A percentile compares a stretch with the other conserved stretches of the same genome.
phyloP scores from a whole-genome alignment of 139 green algal genomes.

The Volvox africanus region DNA sequence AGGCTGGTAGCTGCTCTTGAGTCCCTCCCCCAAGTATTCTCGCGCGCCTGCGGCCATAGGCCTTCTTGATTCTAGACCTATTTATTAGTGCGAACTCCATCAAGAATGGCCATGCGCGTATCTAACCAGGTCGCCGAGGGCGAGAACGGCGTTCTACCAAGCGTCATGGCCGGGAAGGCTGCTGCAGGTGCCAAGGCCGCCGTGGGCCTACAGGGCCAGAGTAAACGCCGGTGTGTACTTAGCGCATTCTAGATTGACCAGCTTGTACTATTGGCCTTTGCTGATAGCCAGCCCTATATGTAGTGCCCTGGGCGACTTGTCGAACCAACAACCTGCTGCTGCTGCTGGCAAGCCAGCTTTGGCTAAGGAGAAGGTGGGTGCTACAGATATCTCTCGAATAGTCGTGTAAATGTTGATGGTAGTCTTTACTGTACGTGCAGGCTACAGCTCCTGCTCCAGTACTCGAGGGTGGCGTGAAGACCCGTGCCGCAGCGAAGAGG shows the following conservation, averaged over 20 bases:
- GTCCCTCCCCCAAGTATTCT: background rate
- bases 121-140: background rate
- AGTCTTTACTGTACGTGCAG: slow-evolving; percentile 2
- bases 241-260: background rate
- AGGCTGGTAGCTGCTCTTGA: background rate
- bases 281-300: slow-evolving; percentile 14
- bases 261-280: background rate
- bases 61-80: background rate
- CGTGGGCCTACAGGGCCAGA: background rate
- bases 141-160: slow-evolving; percentile 29
- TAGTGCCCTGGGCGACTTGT: slow-evolving; percentile 41
- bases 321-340: slow-evolving; percentile 39
- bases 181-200: slow-evolving; percentile 6
- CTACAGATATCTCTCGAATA: background rate
- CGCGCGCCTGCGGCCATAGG: background rate
- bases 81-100: background rate
- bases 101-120: slow-evolving; percentile 33
- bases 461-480: slow-evolving; percentile 31
- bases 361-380: slow-evolving; percentile 42
- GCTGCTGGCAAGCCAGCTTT: slow-evolving; percentile 26
- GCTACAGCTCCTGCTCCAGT: background rate
- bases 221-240: slow-evolving; percentile 36
- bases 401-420: no score
- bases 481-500: slow-evolving; percentile 11
- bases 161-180: slow-evolving; percentile 24